Evolutionary conservation across 345 rosid genomes (phyloP).

Genomic region (Ceriops tagal): DNA sequence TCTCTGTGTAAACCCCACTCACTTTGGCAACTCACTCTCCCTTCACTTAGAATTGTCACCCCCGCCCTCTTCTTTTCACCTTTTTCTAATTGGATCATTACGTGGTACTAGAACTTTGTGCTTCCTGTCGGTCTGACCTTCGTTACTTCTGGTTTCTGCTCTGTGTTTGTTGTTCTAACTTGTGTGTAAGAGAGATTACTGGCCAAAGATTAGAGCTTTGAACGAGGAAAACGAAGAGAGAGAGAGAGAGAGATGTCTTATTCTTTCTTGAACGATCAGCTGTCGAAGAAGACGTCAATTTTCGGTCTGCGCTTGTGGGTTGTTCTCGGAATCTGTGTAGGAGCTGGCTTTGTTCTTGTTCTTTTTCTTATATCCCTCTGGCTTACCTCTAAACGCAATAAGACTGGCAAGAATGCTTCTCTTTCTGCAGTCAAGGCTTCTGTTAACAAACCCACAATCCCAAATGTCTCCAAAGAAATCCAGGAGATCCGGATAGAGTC

Average conservation of each 20-base stretch:
- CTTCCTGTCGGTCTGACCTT: not conserved
- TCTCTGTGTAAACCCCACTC: constrained; percentile 4
- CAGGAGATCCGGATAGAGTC: constrained; percentile 68
- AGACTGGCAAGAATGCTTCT: constrained; percentile 20
- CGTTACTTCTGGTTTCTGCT: not conserved
- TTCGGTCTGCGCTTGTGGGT: constrained; percentile 74
- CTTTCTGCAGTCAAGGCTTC: constrained; percentile 24
- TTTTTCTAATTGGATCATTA: not conserved
- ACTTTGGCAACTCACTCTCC: constrained; percentile 4
- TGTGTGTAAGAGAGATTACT: not conserved
- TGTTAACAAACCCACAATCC: constrained; percentile 42
- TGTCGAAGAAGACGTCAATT: constrained; percentile 52
- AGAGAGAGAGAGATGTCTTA: constrained; percentile 47
- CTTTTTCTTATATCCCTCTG: constrained; percentile 83
- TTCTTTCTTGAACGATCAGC: constrained; percentile 61
- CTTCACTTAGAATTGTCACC: not conserved
- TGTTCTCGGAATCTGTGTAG: constrained; percentile 78
- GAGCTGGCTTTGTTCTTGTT: constrained; percentile 69
- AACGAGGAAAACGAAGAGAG: not conserved
- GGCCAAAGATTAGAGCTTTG: not conserved
- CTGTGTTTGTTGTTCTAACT: not conserved
- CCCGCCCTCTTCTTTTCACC: not conserved
- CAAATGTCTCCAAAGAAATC: constrained; percentile 74
- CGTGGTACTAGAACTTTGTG: not conserved
- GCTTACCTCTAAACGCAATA: constrained; percentile 67